phyloP scores from a whole-genome alignment of 495 filamentous ascomycete species.

The Talaromyces adpressus region DNA sequence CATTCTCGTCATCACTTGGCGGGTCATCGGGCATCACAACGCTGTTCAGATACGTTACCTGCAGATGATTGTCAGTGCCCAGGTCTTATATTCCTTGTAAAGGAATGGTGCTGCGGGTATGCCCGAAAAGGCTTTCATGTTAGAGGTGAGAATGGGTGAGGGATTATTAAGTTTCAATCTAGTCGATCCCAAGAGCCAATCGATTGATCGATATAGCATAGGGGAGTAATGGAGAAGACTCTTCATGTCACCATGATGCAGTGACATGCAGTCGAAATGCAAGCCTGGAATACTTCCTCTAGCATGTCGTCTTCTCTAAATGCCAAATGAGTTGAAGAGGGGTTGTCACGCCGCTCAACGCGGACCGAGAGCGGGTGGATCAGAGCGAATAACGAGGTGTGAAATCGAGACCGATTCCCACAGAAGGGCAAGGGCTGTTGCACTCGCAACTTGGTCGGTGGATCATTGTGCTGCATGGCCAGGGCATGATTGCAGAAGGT shows the following conservation, averaged over 20 bases:
- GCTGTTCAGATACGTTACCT: conserved; percentile 57
- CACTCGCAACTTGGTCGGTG: not conserved
- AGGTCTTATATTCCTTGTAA: not conserved
- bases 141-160: not conserved
- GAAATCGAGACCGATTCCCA: conserved; percentile 7
- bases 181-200: not conserved
- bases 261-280: not conserved
- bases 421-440: not conserved
- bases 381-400: conserved; percentile 17
- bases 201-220: not conserved
- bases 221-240: not conserved
- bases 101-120: conserved; percentile 5
- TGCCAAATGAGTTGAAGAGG: not conserved
- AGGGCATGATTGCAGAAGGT: not conserved
- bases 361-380: conserved; percentile 22
- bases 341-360: conserved; percentile 16
- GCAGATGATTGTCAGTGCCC: conserved; percentile 6
- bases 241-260: not conserved
- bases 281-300: not conserved
- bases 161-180: not conserved
- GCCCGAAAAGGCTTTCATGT: not conserved
- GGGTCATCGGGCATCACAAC: conserved; percentile 51
- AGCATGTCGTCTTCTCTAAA: not conserved
- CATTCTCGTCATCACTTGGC: conserved; percentile 2
- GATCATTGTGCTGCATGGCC: not conserved